These are phyloP conservation scores for Aspergillus pseudonomiae DNA, from an alignment of 2,329 filamentous ascomycete species.

Conservation along the genomic window DNA sequence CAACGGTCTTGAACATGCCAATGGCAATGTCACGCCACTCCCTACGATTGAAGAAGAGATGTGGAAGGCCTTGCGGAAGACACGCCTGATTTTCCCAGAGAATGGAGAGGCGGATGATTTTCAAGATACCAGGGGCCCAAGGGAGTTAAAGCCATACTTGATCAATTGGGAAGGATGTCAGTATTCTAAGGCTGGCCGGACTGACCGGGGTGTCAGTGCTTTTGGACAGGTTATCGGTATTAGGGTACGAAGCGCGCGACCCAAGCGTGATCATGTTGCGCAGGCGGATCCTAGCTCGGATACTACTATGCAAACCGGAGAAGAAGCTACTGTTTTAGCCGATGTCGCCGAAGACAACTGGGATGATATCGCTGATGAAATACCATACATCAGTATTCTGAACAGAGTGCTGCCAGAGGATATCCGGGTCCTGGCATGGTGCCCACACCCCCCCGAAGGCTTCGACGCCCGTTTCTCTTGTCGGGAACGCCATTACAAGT, in stretches of 20 bases:
- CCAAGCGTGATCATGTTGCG: constrained; percentile 44
- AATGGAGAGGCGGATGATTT: constrained; percentile 43
- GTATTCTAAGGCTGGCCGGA: constrained; percentile 94
- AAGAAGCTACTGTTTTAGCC: constrained; percentile 19
- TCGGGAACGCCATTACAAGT: constrained; percentile 86
- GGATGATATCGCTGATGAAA: constrained; percentile 75
- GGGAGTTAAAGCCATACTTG: constrained; percentile 42
- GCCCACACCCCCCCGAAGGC: constrained; percentile 72
- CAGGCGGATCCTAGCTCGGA: constrained; percentile 11
- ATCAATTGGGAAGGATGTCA: constrained; percentile 82
- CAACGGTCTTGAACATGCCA: constrained; percentile 89
- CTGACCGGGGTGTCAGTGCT: constrained; percentile 89
- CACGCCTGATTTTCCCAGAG: constrained; percentile 76
- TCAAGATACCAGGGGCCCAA: constrained; percentile 44
- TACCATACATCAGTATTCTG: constrained; percentile 79
- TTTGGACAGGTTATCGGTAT: constrained; percentile 94
- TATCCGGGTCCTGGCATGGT: constrained; percentile 92
- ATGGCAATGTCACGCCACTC: constrained; percentile 66
- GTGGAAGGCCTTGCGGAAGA: constrained; percentile 85
- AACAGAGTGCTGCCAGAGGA: constrained; percentile 87
- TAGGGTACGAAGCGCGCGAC: constrained; percentile 76
- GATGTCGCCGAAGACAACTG: constrained; percentile 49
- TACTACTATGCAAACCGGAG: constrained; percentile 19
- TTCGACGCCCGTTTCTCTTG: constrained; percentile 95
- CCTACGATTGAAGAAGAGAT: constrained; percentile 91